Evolutionary conservation across 2,329 filamentous ascomycete genomes (phyloP).

Genomic region (Blumeria graminis): DNA sequence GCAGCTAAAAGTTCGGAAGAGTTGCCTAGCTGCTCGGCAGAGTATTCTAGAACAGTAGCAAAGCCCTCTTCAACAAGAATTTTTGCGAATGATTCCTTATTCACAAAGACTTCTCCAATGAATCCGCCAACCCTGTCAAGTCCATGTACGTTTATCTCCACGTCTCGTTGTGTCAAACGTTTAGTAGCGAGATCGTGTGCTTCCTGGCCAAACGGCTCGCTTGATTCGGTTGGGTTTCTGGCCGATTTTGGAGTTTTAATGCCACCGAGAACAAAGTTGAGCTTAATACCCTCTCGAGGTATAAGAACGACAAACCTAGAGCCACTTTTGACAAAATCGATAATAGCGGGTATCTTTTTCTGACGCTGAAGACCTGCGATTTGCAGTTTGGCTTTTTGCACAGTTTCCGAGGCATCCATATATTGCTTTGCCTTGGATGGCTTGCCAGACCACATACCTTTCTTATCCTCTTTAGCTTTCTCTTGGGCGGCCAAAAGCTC

Average conservation of each 20-base stretch:
- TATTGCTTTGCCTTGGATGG: conserved; percentile 60
- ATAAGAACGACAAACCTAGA: conserved; percentile 83
- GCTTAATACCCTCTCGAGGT: conserved; percentile 76
- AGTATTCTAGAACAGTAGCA: conserved; percentile 80
- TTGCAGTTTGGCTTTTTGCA: conserved; percentile 91
- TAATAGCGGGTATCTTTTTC: conserved; percentile 75
- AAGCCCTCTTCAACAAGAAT: conserved; percentile 80
- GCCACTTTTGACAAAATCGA: conserved; percentile 95
- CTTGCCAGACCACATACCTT: conserved; percentile 90
- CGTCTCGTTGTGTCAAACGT: conserved; percentile 78
- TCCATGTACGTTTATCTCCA: conserved; percentile 84
- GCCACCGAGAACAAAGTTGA: conserved; percentile 83
- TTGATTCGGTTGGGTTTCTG: conserved; percentile 49
- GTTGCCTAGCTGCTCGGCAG: conserved; percentile 85
- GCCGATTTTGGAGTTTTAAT: conserved; percentile 79
- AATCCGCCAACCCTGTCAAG: conserved; percentile 95
- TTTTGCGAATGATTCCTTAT: conserved; percentile 90
- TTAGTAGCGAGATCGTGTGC: conserved; percentile 77
- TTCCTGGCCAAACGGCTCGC: conserved; percentile 87
- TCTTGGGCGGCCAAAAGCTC: conserved; percentile 62
- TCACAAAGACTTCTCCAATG: conserved; percentile 82
- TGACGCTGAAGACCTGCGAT: conserved; percentile 69
- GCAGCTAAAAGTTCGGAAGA: conserved; percentile 68
- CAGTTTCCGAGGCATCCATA: conserved; percentile 70
- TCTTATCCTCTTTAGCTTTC: conserved; percentile 61